These are phyloP conservation scores for Epichloe sylvatica DNA, from an alignment of 2,329 filamentous ascomycete genomes.

Conservation along the genomic window DNA sequence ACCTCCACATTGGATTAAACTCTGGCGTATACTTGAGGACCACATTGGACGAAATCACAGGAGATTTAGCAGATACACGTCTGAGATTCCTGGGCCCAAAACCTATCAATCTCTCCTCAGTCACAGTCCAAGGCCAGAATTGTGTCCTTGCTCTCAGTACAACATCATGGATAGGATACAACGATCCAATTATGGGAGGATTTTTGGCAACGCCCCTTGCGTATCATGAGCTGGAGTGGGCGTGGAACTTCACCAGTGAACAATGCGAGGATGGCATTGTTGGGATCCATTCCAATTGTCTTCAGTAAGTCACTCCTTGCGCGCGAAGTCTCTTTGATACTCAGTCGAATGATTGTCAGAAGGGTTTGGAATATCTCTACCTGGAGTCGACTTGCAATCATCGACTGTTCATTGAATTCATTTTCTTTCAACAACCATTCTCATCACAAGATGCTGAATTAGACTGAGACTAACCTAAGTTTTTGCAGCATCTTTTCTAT, in stretches of 20 bases:
- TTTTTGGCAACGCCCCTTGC: constrained; percentile 88
- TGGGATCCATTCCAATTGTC: constrained; percentile 49
- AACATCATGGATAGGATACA: constrained; percentile 86
- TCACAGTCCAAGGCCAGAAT: constrained; percentile 68
- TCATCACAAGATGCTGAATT: too few species aligned
- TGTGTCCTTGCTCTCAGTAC: constrained; percentile 84
- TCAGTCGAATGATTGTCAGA: constrained; percentile 35
- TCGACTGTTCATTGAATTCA: too few species aligned
- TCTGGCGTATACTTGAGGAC: constrained; percentile 93
- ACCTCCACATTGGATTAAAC: constrained; percentile 88
- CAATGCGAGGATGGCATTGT: constrained; percentile 90
- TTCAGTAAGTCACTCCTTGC: too few species aligned
- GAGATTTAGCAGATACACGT: constrained; percentile 85
- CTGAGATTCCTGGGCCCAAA: constrained; percentile 90
- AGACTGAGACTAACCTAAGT: too few species aligned
- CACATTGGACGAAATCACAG: constrained; percentile 85
- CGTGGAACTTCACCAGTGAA: constrained; percentile 92
- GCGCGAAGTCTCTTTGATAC: too few species aligned
- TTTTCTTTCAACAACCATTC: too few species aligned
- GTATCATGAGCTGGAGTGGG: constrained; percentile 79
- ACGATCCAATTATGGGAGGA: constrained; percentile 70
- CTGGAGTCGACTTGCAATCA: too few species aligned
- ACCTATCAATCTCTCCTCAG: constrained; percentile 75
- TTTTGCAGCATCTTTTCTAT: constrained; percentile 54
- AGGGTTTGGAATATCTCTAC: constrained; percentile 20